phyloP scores from a whole-genome alignment of 1,284 basidiomycete species.

The Sporisorium graminicola region DNA sequence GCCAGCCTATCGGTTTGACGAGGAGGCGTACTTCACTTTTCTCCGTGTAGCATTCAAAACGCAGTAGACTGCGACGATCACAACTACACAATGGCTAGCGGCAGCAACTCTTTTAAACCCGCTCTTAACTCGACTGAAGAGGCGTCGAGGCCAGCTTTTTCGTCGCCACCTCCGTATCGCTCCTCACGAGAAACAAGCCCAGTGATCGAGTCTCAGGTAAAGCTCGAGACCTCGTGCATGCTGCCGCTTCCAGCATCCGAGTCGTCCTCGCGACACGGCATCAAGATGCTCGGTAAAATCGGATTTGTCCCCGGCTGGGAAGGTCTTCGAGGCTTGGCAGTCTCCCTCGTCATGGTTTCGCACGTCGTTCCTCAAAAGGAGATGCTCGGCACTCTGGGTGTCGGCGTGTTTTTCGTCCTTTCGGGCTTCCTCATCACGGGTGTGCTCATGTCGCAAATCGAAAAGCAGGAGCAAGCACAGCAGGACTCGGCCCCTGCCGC shows the following conservation, averaged over 20 bases:
- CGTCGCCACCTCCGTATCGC: constrained; percentile 19
- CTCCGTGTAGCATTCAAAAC: background rate
- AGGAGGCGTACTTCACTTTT: too few relatives aligned
- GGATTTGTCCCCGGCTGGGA: constrained; percentile 45
- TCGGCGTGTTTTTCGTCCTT: constrained; percentile 43
- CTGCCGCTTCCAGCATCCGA: constrained; percentile 16
- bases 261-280: background rate
- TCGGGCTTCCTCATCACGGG: constrained; percentile 50
- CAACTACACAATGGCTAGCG: constrained; percentile 4
- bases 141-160: constrained; percentile 2
- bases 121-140: constrained; percentile 16
- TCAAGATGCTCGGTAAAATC: constrained; percentile 26
- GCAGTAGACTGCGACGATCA: background rate
- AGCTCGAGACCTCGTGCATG: constrained; percentile 13
- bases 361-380: constrained; percentile 31
- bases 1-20: background rate
- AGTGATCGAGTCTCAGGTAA: background rate
- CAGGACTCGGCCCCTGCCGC: constrained; percentile 8
- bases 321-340: constrained; percentile 32
- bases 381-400: constrained; percentile 39
- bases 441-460: constrained; percentile 40
- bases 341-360: constrained; percentile 26
- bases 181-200: constrained; percentile 26
- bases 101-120: constrained; percentile 5
- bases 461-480: constrained; percentile 17